Evolutionary conservation across 116 monocot species (phyloP).

Genomic region (Phalaenopsis hybrid): DNA sequence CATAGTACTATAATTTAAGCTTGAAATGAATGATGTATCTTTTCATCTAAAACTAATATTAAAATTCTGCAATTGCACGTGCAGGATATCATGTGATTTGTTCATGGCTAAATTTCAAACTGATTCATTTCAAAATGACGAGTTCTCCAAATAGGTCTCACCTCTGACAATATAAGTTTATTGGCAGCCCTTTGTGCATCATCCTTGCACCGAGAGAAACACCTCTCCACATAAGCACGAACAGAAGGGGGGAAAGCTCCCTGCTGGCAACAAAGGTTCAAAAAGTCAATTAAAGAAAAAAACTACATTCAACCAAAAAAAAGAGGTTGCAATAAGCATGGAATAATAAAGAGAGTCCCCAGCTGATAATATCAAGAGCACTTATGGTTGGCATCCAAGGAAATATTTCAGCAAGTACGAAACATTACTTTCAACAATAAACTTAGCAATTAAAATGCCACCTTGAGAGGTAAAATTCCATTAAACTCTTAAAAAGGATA

Average conservation of each 20-base stretch:
- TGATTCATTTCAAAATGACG: not conserved
- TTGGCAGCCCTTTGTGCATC: conserved; percentile 68
- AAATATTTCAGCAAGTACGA: not conserved
- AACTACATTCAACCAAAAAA: not conserved
- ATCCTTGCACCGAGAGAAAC: conserved; percentile 87
- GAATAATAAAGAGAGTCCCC: not conserved
- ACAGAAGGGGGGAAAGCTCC: conserved; percentile 62
- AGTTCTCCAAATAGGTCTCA: conserved; percentile 6
- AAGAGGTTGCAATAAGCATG: not conserved
- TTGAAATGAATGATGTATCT: not conserved
- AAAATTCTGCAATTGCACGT: not conserved
- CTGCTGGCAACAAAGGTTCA: conserved; percentile 15
- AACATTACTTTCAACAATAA: not conserved
- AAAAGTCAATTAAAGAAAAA: not conserved
- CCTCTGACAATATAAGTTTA: conserved; percentile 36
- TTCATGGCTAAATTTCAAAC: not conserved
- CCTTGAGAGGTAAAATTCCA: not conserved
- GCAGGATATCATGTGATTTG: not conserved
- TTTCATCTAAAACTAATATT: not conserved
- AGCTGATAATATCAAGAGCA: not conserved
- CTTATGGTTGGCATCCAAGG: not conserved
- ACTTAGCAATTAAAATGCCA: not conserved
- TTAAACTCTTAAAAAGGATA: not conserved
- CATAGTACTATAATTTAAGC: not conserved
- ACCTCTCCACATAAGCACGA: conserved; percentile 70